Evolutionary conservation across 202 grass and related monocot species (phyloP).

Genomic region (Carex sylvatica): DNA sequence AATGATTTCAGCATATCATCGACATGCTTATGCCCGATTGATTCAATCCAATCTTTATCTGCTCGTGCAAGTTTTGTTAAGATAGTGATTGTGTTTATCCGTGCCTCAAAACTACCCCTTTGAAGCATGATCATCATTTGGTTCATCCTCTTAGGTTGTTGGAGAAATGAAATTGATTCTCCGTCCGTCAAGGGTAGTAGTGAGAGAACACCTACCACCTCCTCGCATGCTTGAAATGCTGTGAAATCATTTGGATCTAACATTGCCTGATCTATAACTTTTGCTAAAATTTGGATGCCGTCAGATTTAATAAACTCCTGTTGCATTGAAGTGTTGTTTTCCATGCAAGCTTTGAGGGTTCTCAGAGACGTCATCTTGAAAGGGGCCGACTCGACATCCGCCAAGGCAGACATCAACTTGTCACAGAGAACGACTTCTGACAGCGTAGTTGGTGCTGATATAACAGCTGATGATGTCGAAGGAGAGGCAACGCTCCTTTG

Average conservation of each 20-base stretch:
- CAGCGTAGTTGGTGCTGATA: background rate
- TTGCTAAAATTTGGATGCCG: slow-evolving; percentile 39
- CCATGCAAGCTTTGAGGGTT: slow-evolving; percentile 33
- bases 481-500: slow-evolving; percentile 23
- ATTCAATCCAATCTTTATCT: slow-evolving; percentile 39
- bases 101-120: slow-evolving; percentile 62
- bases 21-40: slow-evolving; percentile 22
- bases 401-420: slow-evolving; percentile 36
- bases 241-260: slow-evolving; percentile 55
- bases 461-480: slow-evolving; percentile 9
- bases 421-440: slow-evolving; percentile 33
- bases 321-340: slow-evolving; percentile 39
- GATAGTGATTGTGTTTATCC: slow-evolving; percentile 57
- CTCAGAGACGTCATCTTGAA: slow-evolving; percentile 77
- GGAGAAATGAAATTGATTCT: slow-evolving; percentile 30
- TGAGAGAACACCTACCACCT: slow-evolving; percentile 61
- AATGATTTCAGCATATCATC: slow-evolving; percentile 58
- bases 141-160: slow-evolving; percentile 43
- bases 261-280: slow-evolving; percentile 50
- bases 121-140: slow-evolving; percentile 55
- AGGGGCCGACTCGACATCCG: slow-evolving; percentile 44
- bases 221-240: slow-evolving; percentile 57
- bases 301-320: slow-evolving; percentile 42
- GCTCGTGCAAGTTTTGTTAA: slow-evolving; percentile 47
- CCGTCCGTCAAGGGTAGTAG: slow-evolving; percentile 48